Evolutionary conservation across 306 rosid genomes (phyloP).

Genomic region (Adenanthera pavonina): DNA sequence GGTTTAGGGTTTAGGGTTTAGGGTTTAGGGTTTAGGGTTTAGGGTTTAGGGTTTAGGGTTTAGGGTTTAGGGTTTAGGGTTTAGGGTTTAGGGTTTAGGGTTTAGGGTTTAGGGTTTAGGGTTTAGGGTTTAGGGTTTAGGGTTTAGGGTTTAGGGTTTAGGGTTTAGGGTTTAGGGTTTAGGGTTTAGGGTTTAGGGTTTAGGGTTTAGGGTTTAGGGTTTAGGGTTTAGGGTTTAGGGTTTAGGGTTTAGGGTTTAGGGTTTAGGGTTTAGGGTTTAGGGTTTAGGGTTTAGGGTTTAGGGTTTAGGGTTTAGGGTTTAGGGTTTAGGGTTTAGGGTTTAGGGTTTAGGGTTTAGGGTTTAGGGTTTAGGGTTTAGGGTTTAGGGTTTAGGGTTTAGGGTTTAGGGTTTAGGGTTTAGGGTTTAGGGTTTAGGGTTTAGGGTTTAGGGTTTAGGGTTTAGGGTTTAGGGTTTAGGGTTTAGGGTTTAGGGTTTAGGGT

Average conservation of each 20-base stretch:
- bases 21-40: not conserved
- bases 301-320: not conserved
- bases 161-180: not conserved
- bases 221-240: not conserved
- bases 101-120: not conserved
- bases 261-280: not conserved
- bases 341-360: not conserved
- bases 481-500: not conserved
- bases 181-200: not conserved
- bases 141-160: not conserved
- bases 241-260: not conserved
- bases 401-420: not conserved
- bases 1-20: not conserved
- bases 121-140: not conserved
- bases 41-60: not conserved
- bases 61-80: not conserved
- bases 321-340: not conserved
- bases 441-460: not conserved
- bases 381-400: not conserved
- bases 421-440: not conserved
- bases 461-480: not conserved
- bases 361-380: not conserved
- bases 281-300: not conserved
- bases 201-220: not conserved
- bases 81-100: not conserved